Base-by-base conservation (phyloP, 495 filamentous ascomycete species). In the Bacidia gigantensis region DNA sequence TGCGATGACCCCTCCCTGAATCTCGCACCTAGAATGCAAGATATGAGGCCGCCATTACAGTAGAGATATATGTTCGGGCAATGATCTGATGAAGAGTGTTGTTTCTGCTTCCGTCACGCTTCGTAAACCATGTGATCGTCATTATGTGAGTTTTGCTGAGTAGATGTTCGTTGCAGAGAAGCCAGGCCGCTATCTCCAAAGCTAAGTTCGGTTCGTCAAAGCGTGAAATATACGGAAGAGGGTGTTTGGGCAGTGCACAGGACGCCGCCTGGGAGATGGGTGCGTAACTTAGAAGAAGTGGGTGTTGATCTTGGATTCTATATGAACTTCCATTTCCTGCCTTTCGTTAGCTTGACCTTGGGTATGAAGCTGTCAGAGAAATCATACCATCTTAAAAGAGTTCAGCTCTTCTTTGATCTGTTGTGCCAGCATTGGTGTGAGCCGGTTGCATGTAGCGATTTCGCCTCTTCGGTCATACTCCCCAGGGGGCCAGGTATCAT, bases 341-440 rank as follows among this genome's bases (percentile, higher is more conserved):
- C 20, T n/a, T 26, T 12, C 3, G 47, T 61, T 62, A 64, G 60
- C n/a, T n/a, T 35, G 50, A 57, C 17, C 3, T 3, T 14, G 11
- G 12, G 20, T 7, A 75, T 58, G 75, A 65, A 57, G 52, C 26
- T 20, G 46, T 2, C 12, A n/a, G 9, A 43, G 26, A 5, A 21
- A 24, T 72, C 83, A 54, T 66, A 95, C 92, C 92, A 99, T 97
- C 64, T 98, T 99, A 75, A 97, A 99, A 57, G 82, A 90, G 70
- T 99, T 99, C 59, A 99, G 74, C 69, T 99, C 92, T 69, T 99
- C 92, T 71, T 97, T 97, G 70, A 99, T 99, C 65, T 99, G 92
- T 64, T 99, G 92, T 29, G 92, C 92, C 56, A 98, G 79, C 75
- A 97, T 86, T 17, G 92, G 92, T 40, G 92, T 99, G 54, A 99